Evolutionary conservation across 805 yeast genomes (phyloP), one percentile per base, ranked within the genome.

Genomic region (Starmerella davenportii): DNA sequence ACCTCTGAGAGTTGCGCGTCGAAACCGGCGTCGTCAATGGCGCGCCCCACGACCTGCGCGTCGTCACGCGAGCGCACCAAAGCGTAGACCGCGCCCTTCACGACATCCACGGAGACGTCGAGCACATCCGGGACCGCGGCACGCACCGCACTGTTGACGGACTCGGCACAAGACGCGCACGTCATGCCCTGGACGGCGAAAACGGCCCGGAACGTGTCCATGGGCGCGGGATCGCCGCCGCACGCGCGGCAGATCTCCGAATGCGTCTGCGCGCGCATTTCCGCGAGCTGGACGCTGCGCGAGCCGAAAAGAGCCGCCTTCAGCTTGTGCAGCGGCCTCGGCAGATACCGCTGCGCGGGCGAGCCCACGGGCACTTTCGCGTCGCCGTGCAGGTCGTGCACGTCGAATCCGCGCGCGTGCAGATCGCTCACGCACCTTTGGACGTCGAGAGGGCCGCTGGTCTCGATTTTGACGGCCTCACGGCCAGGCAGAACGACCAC

Each of bases 111-210:
- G 0, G 72, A 65, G 30, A 63, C 63, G 20, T 61, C 61, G 17
- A 51, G 38, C 20, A 55, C 53, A 7, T 55, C 54, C 53, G 46
- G 58, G 4, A 47, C 33, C n/a, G 53, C 38, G 19, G 44, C 51
- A 31, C 51, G 50, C 21, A 61, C 55, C 0, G 70, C 67, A 15
- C 56, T 56, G 1, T 68, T 62, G 21, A 77, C 65, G 1, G 70
- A 54, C 2, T 66, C 59, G 5, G 70, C 55, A 51, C 82, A 75
- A 4, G 76, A 58, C 3, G 77, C 71, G 50, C 82, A 74, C 2
- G 79, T 69, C 82, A 77, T 75, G 2, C 80, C 82, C 9, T 66
- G 65, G 37, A 77, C 60, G 5, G 74, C 59, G 39, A 70, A 66
- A 1, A 69, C 65, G 0, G 77, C 80, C 35, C 70, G 52, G 43